Conservation (phyloP, 805 yeast species). For the Candida tibetensis region DNA sequence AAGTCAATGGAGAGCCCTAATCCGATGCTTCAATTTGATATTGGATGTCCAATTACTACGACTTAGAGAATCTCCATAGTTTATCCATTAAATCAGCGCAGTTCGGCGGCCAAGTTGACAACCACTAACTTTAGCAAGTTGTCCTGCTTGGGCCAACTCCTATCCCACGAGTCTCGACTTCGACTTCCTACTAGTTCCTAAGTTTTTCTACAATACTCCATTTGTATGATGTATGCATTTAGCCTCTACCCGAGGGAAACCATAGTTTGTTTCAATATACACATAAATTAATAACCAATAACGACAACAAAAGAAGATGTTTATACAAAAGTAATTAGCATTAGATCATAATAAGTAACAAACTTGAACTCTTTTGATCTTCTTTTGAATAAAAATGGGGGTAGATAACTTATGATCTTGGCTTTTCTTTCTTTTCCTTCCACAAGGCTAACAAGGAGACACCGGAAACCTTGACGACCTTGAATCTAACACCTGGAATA, state of each 20-base stretch:
- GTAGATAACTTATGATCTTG: conserved; percentile 78
- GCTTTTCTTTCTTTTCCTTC: conserved; percentile 99
- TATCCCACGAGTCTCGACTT: too few species aligned
- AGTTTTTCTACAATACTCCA: background rate
- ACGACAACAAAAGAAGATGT: background rate
- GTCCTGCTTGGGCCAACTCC: too few species aligned
- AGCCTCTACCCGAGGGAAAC: conserved; percentile 8
- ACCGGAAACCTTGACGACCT: conserved; percentile 99
- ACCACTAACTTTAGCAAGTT: too few species aligned
- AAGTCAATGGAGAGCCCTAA: too few species aligned
- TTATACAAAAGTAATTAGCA: conserved; percentile 1
- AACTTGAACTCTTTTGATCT: background rate
- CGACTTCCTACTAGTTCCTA: too few species aligned
- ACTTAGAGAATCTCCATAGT: too few species aligned
- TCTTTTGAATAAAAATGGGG: conserved; percentile 1
- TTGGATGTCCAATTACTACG: too few species aligned
- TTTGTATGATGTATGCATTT: conserved; percentile 16
- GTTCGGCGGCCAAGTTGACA: too few species aligned
- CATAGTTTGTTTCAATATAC: conserved; percentile 16
- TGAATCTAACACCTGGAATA: conserved; percentile 99
- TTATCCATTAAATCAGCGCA: too few species aligned
- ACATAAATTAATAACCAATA: conserved; percentile 12
- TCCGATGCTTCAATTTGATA: too few species aligned
- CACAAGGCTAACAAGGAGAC: conserved; percentile 98
- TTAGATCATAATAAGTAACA: background rate